These are phyloP conservation scores for Ophiocytium majus DNA, from an alignment of 352 stramenopile genomes.

Conservation along the genomic window DNA sequence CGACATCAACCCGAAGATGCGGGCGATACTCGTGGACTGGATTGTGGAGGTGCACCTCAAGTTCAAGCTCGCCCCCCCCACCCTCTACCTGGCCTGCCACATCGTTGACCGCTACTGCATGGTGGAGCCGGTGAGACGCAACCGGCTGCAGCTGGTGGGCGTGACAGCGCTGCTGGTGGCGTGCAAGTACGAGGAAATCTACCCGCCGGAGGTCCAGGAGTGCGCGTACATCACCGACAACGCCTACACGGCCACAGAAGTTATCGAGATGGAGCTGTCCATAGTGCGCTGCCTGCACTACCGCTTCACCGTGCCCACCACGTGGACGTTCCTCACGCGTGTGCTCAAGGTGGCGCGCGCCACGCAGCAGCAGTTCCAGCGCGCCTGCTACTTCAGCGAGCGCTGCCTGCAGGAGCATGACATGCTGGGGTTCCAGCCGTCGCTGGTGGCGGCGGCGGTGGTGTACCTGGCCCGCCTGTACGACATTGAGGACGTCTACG, in stretches of 20 bases:
- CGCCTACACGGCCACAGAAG: slow-evolving; percentile 79
- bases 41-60: slow-evolving; percentile 98
- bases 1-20: slow-evolving; percentile 98
- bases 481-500: slow-evolving; percentile 33
- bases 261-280: slow-evolving; percentile 84
- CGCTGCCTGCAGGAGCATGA: slow-evolving; percentile 90
- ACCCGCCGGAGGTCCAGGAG: slow-evolving; percentile 81
- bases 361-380: slow-evolving; percentile 53
- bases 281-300: slow-evolving; percentile 88
- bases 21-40: slow-evolving; percentile 99
- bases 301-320: slow-evolving; percentile 84
- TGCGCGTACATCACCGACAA: slow-evolving; percentile 96
- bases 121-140: slow-evolving; percentile 64
- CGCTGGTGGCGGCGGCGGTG: slow-evolving; percentile 80
- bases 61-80: slow-evolving; percentile 93
- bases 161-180: slow-evolving; percentile 92
- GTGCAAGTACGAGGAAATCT: slow-evolving; percentile 97
- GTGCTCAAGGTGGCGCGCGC: slow-evolving; percentile 71
- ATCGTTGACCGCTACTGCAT: slow-evolving; percentile 91
- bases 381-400: slow-evolving; percentile 89
- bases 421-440: slow-evolving; percentile 85
- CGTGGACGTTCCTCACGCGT: slow-evolving; percentile 83
- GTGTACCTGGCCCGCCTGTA: slow-evolving; percentile 75
- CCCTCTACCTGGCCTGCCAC: slow-evolving; percentile 94
- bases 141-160: slow-evolving; percentile 89